Percentiles rank a stretch among this genome's conserved stretches.
phyloP scores from a whole-genome alignment of 1,139 yeast genomes.

The Yamadazyma atmosphaerica region DNA sequence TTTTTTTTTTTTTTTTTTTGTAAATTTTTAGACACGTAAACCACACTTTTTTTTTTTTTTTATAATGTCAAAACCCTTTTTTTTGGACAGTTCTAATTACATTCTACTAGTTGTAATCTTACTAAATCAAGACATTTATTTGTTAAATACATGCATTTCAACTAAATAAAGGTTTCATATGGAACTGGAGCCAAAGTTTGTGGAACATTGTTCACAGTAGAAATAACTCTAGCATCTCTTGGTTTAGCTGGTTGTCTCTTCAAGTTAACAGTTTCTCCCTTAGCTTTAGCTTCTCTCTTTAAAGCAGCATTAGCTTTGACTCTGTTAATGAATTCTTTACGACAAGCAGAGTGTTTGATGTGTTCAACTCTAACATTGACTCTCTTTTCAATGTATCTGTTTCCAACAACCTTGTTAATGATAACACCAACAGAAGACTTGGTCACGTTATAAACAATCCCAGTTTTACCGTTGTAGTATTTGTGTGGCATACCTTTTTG shows the following conservation, averaged over 20 bases:
- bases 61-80: no score
- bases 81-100: no score
- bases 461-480: slow-evolving; percentile 99
- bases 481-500: slow-evolving; percentile 99
- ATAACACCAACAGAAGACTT: slow-evolving; percentile 98
- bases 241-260: slow-evolving; percentile 99
- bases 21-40: no score
- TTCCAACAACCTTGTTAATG: slow-evolving; percentile 96
- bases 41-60: no score
- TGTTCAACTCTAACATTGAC: slow-evolving; percentile 98
- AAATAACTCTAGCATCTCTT: slow-evolving; percentile 85
- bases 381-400: slow-evolving; percentile 99
- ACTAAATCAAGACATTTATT: slow-evolving; percentile 2
- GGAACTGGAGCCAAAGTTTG: slow-evolving; percentile 99
- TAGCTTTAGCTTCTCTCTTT: slow-evolving; percentile 92
- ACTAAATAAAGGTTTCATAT: slow-evolving; percentile 96
- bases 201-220: slow-evolving; percentile 79
- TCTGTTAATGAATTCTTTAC: slow-evolving; percentile 98
- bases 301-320: slow-evolving; percentile 95
- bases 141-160: slow-evolving; percentile 16
- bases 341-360: slow-evolving; percentile 99
- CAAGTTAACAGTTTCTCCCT: slow-evolving; percentile 87
- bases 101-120: no score
- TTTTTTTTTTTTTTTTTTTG: no score
- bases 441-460: slow-evolving; percentile 98